Percentiles rank a stretch among this genome's conserved stretches.
Conservation (phyloP, 495 filamentous ascomycete species). For the Annulohypoxylon bovei region DNA sequence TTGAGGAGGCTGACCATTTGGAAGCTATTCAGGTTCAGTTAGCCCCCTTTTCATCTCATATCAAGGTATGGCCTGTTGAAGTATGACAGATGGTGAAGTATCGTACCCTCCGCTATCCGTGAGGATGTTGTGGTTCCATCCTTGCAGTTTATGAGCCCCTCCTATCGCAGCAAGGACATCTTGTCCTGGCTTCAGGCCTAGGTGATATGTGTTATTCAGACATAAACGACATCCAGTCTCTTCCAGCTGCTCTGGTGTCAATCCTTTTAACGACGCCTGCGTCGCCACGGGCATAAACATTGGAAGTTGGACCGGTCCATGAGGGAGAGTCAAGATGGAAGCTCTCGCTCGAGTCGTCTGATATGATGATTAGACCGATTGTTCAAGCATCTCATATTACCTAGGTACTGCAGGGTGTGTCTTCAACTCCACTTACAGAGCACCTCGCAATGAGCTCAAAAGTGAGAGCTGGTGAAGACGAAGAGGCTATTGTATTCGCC, state of each 20-base stretch:
- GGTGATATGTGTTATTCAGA: slow-evolving; percentile 97
- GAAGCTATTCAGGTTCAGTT: slow-evolving; percentile 67
- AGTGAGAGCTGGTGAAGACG: slow-evolving; percentile 69
- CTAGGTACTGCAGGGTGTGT: not conserved
- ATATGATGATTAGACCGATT: not conserved
- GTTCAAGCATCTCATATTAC: not conserved
- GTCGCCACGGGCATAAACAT: slow-evolving; percentile 99
- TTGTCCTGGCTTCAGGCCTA: slow-evolving; percentile 94
- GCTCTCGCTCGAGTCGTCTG: slow-evolving; percentile 96
- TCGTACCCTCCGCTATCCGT: slow-evolving; percentile 97
- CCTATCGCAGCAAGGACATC: slow-evolving; percentile 85
- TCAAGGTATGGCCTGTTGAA: not conserved
- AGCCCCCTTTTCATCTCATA: slow-evolving; percentile 6
- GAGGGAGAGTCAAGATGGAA: slow-evolving; percentile 87
- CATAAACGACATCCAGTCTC: slow-evolving; percentile 89
- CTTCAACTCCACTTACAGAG: slow-evolving; percentile 66
- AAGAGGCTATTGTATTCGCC: slow-evolving; percentile 55
- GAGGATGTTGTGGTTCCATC: slow-evolving; percentile 93
- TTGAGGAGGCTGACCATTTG: slow-evolving; percentile 99
- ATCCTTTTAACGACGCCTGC: slow-evolving; percentile 94
- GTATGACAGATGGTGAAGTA: not conserved
- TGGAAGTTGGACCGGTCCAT: slow-evolving; percentile 88
- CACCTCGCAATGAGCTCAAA: slow-evolving; percentile 86
- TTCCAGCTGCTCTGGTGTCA: slow-evolving; percentile 92
- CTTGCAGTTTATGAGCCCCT: slow-evolving; percentile 91